Base-by-base conservation (phyloP, 345 rosid genomes). In the Rhodomyrtus tomentosa region DNA sequence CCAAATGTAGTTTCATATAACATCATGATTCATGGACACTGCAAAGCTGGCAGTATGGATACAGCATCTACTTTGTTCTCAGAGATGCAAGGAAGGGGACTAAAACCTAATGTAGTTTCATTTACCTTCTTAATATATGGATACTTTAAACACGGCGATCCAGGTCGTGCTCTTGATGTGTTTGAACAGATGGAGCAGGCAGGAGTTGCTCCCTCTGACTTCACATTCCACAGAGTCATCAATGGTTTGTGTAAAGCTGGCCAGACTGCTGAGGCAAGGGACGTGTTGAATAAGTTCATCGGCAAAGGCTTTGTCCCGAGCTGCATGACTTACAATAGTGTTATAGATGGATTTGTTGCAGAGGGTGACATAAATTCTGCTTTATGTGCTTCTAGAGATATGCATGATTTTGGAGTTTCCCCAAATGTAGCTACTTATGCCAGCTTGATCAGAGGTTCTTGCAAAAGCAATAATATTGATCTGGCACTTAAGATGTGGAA, bases 371-470 rank as follows among this genome's bases (percentile, higher is more conserved):
- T 92, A 15, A 88, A 85, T 85, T 90, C 92, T 84, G 96, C 98
- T 16, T 80, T 91, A 84, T 82, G 83, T 82, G 85, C 89, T 50
- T 90, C 88, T 83, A 86, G 80, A 84, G 95, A 93, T 88, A 93
- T 96, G 98, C 42, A 84, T 62, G 89, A 87, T 82, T 89, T 76
- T 79, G 95, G 95, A 82, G 49, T 93, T 84, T 86, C 90, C 62
- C 95, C 98, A 12, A 88, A 89, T 88, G 94, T 92, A 36, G 74
- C 91, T 82, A 94, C 98, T 14, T 95, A 90, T 88, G 94, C 96
- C 10, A 89, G 85, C 86, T 86, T 96, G 91, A 93, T 96, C 85
- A 49, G 88, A 55, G 96, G 98, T 32, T 91, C 92, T 81, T 92
- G 93, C 87, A 92, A 88, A 88, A 90, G 62, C 55, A 80, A 86